Conservation (phyloP, 805 yeast species). For the Saccharomycopsis amapae region DNA sequence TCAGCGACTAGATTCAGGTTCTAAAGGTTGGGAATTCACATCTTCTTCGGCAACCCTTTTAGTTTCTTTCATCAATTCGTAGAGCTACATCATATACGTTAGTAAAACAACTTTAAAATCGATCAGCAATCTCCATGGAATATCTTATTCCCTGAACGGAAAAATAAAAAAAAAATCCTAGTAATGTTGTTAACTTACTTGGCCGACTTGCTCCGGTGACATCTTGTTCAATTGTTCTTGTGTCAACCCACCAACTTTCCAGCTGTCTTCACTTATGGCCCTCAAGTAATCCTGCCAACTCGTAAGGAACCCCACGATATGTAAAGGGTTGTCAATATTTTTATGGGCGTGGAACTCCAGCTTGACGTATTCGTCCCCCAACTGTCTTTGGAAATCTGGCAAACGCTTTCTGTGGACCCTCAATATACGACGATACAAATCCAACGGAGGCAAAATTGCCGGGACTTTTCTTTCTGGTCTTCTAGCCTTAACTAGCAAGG, state of each 20-base stretch:
- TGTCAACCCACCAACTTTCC: conserved; percentile 60
- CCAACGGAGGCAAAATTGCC: conserved; percentile 77
- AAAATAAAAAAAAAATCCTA: neutral
- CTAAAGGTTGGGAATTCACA: neutral
- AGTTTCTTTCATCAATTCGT: conserved; percentile 75
- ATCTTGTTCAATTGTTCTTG: conserved; percentile 64
- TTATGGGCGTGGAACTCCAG: conserved; percentile 85
- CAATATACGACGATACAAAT: conserved; percentile 69
- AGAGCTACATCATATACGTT: conserved; percentile 29
- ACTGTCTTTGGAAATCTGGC: conserved; percentile 60
- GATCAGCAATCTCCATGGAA: neutral
- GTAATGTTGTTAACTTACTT: conserved; percentile 31
- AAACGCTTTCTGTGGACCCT: conserved; percentile 65
- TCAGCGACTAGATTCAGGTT: no score
- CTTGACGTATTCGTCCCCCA: conserved; percentile 88
- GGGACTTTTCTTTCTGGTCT: conserved; percentile 24
- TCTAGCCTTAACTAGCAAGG: conserved; percentile 15
- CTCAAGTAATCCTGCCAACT: conserved; percentile 87
- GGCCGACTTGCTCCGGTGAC: conserved; percentile 87
- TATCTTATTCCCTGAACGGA: neutral
- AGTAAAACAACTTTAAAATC: neutral
- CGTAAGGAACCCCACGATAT: conserved; percentile 86
- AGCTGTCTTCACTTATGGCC: conserved; percentile 50
- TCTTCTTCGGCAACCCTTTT: conserved; percentile 27
- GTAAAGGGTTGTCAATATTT: conserved; percentile 77